phyloP scores from a whole-genome alignment of 768 basidiomycete species.

The Candolleomyces eurysporus region DNA sequence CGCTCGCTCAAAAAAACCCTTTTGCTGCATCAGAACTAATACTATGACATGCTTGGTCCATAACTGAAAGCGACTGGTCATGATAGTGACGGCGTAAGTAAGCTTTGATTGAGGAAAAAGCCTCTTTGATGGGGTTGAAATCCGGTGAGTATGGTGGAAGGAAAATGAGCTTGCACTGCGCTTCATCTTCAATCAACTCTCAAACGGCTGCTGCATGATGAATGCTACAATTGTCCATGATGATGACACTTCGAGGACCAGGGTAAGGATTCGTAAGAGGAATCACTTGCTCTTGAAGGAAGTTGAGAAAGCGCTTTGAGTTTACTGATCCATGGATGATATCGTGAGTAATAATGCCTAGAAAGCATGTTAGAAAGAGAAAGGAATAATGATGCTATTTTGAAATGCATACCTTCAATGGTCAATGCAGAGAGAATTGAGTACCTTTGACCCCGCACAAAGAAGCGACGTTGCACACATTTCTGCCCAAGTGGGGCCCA shows the following conservation, averaged over 20 bases:
- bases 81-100: slow-evolving; percentile 31
- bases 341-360: too few species aligned
- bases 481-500: too few species aligned
- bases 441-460: too few species aligned
- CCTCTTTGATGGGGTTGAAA: slow-evolving; percentile 32
- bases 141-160: slow-evolving; percentile 35
- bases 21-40: slow-evolving; percentile 21
- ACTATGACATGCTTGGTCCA: slow-evolving; percentile 19
- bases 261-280: slow-evolving; percentile 16
- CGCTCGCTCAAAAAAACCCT: slow-evolving; percentile 16
- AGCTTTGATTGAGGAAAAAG: slow-evolving; percentile 26
- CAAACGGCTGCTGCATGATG: slow-evolving; percentile 5
- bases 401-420: too few species aligned
- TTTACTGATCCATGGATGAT: too few species aligned
- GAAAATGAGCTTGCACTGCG: slow-evolving; percentile 19
- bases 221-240: not conserved
- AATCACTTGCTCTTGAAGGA: not conserved
- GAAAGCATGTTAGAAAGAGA: too few species aligned
- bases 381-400: too few species aligned
- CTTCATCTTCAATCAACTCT: slow-evolving; percentile 17
- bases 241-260: slow-evolving; percentile 13
- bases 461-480: too few species aligned
- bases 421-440: too few species aligned
- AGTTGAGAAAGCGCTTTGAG: too few species aligned
- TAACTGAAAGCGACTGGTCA: slow-evolving; percentile 19